Conservation (phyloP, 495 filamentous ascomycete species). For the Hypomontagnella monticulosa region DNA sequence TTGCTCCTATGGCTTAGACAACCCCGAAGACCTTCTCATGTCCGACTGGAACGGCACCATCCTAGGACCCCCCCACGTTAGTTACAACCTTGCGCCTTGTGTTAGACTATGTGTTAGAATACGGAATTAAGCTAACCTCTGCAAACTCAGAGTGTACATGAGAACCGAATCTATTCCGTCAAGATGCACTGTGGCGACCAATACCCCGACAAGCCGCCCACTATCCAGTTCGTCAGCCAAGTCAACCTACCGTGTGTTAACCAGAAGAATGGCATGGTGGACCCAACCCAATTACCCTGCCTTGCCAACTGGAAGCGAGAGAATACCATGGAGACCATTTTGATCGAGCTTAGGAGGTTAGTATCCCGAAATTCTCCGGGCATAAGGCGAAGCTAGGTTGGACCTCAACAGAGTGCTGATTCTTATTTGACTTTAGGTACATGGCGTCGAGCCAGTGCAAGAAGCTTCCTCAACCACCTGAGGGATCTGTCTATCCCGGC, state of each 20-base stretch:
- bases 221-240: slow-evolving; percentile 87
- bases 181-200: slow-evolving; percentile 94
- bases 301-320: slow-evolving; percentile 89
- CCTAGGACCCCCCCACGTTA: slow-evolving; percentile 93
- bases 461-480: slow-evolving; percentile 92
- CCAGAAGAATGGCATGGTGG: slow-evolving; percentile 80
- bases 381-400: not conserved
- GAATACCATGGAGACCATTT: slow-evolving; percentile 91
- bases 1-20: slow-evolving; percentile 94
- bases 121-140: slow-evolving; percentile 22
- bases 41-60: slow-evolving; percentile 99
- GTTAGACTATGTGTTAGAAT: not conserved
- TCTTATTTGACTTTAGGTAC: slow-evolving; percentile 63
- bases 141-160: slow-evolving; percentile 79
- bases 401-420: slow-evolving; percentile 35
- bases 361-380: slow-evolving; percentile 14
- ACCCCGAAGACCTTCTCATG: slow-evolving; percentile 96
- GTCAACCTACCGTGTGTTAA: slow-evolving; percentile 97
- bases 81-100: slow-evolving; percentile 42
- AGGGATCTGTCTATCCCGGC: slow-evolving; percentile 76
- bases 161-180: slow-evolving; percentile 97
- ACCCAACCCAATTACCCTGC: slow-evolving; percentile 81
- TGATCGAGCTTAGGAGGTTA: slow-evolving; percentile 85
- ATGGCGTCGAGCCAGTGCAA: slow-evolving; percentile 96
- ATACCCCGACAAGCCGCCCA: slow-evolving; percentile 89